Evolutionary conservation across 352 stramenopile species (phyloP), one percentile per base, ranked within the genome.

Genomic region (Pythium guiyangense): DNA sequence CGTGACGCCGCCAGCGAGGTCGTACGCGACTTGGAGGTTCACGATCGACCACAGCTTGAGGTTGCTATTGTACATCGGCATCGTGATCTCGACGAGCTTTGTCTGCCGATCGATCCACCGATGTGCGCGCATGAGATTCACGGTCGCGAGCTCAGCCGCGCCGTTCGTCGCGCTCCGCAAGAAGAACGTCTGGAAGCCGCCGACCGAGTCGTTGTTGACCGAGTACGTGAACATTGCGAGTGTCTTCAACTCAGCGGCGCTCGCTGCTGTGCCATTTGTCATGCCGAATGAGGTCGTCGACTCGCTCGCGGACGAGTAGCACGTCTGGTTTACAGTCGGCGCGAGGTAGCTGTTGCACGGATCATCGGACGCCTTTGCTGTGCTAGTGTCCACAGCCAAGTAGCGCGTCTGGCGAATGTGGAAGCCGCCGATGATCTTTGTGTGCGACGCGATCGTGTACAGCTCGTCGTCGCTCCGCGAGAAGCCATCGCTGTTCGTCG

Each of bases 161-260:
- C 79, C 79, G 22, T 61, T 44, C 0, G 74, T 85, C 0, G 22
- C 59, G 35, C 72, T 87, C 6, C 77, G 70, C 9, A 81, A 42
- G 53, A 89, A 89, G 44, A 73, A 77, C 18, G 76, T 84, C 44
- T 89, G 74, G 49, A 71, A 89, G 2, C 70, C 79, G 5, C 60
- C 63, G 4, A 57, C 54, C n/a, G 52, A 48, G 0, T 69, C 60
- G 35, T 70, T 72, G 34, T 68, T 69, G 6, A 58, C 64, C 0
- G 64, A 66, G 42, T 76, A 84, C 12, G 67, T 64, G 59, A 89
- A 89, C 75, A 86, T 86, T 0, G 73, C 62, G n/a, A 89, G 68
- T 4, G 55, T 49, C 1, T 52, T 44, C 1, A 85, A 63, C n/a
- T 74, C 56, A 0, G 18, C 45, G 3, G 43, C 17, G 29, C 62